Conservation (phyloP, 257 asterid genomes). For the Gentiana straminea region DNA sequence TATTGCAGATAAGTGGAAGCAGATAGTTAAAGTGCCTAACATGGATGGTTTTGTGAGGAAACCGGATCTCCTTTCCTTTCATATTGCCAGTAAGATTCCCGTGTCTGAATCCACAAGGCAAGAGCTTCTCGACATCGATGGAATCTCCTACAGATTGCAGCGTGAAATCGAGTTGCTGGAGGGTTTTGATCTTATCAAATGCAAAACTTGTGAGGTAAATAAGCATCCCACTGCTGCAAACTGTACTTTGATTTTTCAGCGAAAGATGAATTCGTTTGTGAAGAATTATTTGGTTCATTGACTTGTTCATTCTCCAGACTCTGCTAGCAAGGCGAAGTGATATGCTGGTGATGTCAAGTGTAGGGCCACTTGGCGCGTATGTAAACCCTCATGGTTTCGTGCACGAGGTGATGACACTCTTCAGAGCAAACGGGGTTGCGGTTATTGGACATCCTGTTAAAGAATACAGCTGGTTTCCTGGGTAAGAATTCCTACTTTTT, state of each 20-base stretch:
- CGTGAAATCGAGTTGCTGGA: slow-evolving; percentile 88
- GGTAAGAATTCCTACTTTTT: slow-evolving; percentile 35
- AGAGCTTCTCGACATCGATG: slow-evolving; percentile 97
- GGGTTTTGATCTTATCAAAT: slow-evolving; percentile 64
- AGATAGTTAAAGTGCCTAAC: slow-evolving; percentile 66
- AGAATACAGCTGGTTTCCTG: slow-evolving; percentile 97
- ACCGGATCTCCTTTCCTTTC: slow-evolving; percentile 92
- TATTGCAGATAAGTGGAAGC: slow-evolving; percentile 83
- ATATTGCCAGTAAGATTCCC: slow-evolving; percentile 91
- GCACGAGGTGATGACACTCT: slow-evolving; percentile 87
- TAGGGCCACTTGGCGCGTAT: slow-evolving; percentile 94
- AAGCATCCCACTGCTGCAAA: neutral
- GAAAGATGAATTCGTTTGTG: too few relatives aligned
- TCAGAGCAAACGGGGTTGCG: slow-evolving; percentile 52
- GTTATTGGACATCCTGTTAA: slow-evolving; percentile 58
- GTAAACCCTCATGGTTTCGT: slow-evolving; percentile 78
- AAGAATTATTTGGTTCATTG: slow-evolving; percentile 4
- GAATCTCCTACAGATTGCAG: slow-evolving; percentile 79
- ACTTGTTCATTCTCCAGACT: slow-evolving; percentile 28
- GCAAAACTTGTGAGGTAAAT: slow-evolving; percentile 81
- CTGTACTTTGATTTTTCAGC: slow-evolving; percentile 2
- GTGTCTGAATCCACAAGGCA: slow-evolving; percentile 80
- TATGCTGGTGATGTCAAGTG: slow-evolving; percentile 92
- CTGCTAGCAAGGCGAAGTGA: slow-evolving; percentile 77
- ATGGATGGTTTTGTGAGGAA: slow-evolving; percentile 67